A percentile compares a stretch with the other conserved stretches of the same genome.
Conservation (phyloP, 495 filamentous ascomycete species). For the Glarea lozoyensis region DNA sequence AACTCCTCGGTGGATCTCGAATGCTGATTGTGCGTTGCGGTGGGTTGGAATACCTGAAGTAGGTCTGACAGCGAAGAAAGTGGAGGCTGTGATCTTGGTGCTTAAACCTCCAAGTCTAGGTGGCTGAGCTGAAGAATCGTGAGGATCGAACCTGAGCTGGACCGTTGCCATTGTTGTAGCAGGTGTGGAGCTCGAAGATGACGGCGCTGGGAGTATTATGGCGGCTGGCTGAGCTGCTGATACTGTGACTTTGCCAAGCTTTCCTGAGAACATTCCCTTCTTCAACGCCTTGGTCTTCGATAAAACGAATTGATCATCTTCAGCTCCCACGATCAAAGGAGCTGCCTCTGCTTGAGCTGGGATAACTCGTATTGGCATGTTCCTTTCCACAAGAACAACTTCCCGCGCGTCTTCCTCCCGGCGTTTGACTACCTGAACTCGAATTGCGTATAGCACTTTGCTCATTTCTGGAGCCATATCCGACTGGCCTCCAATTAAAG, state of each 20-base stretch:
- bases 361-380: slow-evolving; percentile 65
- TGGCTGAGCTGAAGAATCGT: slow-evolving; percentile 44
- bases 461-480: slow-evolving; percentile 81
- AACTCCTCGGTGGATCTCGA: slow-evolving; percentile 45
- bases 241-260: slow-evolving; percentile 63
- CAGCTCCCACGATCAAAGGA: slow-evolving; percentile 55
- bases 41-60: slow-evolving; percentile 50
- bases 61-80: slow-evolving; percentile 53
- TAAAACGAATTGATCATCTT: slow-evolving; percentile 56
- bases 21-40: slow-evolving; percentile 32
- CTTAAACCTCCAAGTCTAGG: slow-evolving; percentile 58
- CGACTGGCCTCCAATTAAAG: slow-evolving; percentile 46
- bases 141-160: slow-evolving; percentile 60
- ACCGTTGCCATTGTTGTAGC: slow-evolving; percentile 55
- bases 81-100: slow-evolving; percentile 65
- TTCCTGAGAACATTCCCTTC: slow-evolving; percentile 70
- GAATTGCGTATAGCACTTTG: slow-evolving; percentile 64
- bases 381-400: slow-evolving; percentile 13
- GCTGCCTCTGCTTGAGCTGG: slow-evolving; percentile 67
- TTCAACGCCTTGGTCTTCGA: slow-evolving; percentile 68
- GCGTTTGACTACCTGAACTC: slow-evolving; percentile 36
- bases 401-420: slow-evolving; percentile 32
- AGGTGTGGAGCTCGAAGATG: slow-evolving; percentile 22
- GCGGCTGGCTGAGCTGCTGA: slow-evolving; percentile 66
- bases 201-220: slow-evolving; percentile 47